A percentile compares a stretch with the other conserved stretches of the same genome.
Conservation (phyloP, 441 rosid genomes). For the Croton laevigatus region DNA sequence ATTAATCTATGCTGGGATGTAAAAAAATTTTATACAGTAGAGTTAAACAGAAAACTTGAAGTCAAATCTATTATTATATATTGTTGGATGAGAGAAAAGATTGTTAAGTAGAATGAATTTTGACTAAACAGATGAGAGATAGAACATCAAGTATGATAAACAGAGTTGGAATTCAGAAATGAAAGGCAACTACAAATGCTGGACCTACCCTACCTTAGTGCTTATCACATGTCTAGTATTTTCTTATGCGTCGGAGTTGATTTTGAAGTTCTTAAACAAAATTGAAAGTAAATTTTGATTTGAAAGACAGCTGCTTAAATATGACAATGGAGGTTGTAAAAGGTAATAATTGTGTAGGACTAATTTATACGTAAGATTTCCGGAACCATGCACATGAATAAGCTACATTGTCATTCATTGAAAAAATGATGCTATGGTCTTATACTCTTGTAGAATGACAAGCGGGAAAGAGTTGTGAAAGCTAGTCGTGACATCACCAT, state of each 20-base stretch:
- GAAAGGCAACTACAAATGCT: not conserved
- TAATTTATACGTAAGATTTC: not conserved
- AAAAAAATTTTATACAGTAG: not conserved
- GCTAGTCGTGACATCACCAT: constrained; percentile 91
- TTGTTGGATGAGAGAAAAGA: not conserved
- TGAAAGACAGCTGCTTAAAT: not conserved
- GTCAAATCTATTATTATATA: not conserved
- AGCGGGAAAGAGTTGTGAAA: constrained; percentile 91
- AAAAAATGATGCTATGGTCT: not conserved
- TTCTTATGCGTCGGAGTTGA: not conserved
- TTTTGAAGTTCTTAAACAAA: not conserved
- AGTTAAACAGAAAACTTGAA: not conserved
- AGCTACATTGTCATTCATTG: not conserved
- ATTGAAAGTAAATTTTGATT: not conserved
- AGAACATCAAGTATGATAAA: not conserved
- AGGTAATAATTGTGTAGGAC: not conserved
- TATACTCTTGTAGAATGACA: constrained; percentile 62
- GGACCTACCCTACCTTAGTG: not conserved
- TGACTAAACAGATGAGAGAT: too few relatives aligned
- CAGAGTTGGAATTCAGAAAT: not conserved
- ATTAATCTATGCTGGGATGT: not conserved
- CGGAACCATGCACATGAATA: not conserved
- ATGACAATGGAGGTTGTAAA: not conserved
- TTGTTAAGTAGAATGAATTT: not conserved
- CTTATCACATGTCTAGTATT: not conserved